These are phyloP conservation scores for Leptodontidium sp. DNA, from an alignment of 2,329 filamentous ascomycete species.

Conservation along the genomic window DNA sequence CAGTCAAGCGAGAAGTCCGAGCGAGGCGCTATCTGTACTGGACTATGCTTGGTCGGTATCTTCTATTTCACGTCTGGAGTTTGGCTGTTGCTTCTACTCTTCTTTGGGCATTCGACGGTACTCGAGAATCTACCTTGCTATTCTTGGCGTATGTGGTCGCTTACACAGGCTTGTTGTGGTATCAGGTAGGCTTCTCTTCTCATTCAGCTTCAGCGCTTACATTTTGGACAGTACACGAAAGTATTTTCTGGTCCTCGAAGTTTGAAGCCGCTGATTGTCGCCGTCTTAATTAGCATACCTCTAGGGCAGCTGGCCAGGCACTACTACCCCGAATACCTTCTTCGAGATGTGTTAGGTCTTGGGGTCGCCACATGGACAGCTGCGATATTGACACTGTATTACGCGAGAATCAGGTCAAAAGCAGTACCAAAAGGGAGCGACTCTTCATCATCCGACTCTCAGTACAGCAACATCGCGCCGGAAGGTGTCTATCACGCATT, in stretches of 20 bases:
- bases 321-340: constrained; percentile 24
- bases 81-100: constrained; percentile 27
- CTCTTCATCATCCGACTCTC: neutral
- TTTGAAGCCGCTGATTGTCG: constrained; percentile 30
- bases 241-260: constrained; percentile 31
- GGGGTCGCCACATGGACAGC: constrained; percentile 50
- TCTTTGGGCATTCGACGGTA: constrained; percentile 32
- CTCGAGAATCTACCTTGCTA: constrained; percentile 22
- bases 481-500: constrained; percentile 36
- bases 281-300: constrained; percentile 24
- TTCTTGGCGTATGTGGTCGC: constrained; percentile 31
- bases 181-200: constrained; percentile 1
- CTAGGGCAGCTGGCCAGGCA: constrained; percentile 27
- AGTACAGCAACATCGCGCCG: constrained; percentile 26
- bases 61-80: constrained; percentile 33
- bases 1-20: constrained; percentile 23
- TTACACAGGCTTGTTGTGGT: constrained; percentile 33
- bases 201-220: constrained; percentile 1
- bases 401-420: constrained; percentile 56
- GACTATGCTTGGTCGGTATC: constrained; percentile 28
- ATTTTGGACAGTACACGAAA: constrained; percentile 29
- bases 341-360: constrained; percentile 26
- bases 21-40: constrained; percentile 30
- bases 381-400: constrained; percentile 57
- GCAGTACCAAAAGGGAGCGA: constrained; percentile 40